Conservation (phyloP, 2,329 filamentous ascomycete species). For the Diaporthe nobilis region DNA sequence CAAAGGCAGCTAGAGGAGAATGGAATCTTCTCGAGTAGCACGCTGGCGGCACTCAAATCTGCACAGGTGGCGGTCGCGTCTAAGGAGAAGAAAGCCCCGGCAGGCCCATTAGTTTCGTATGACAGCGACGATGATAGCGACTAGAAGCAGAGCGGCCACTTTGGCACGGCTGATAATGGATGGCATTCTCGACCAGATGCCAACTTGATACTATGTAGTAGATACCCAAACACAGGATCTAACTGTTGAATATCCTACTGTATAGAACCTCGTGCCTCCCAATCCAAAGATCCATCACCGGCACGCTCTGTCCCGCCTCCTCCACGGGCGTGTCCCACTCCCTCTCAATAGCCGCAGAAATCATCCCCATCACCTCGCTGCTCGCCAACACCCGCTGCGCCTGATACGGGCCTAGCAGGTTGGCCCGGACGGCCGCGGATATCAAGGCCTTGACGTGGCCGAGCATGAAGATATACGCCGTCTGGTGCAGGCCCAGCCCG, state of each 20-base stretch:
- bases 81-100: constrained; percentile 66
- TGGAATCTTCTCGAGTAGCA: constrained; percentile 86
- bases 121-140: constrained; percentile 78
- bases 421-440: constrained; percentile 82
- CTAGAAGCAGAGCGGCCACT: neutral
- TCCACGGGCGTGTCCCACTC: constrained; percentile 73
- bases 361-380: constrained; percentile 67
- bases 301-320: constrained; percentile 81
- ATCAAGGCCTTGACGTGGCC: constrained; percentile 83
- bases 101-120: constrained; percentile 87
- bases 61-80: constrained; percentile 68
- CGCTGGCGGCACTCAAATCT: constrained; percentile 81
- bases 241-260: constrained; percentile 90
- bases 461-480: constrained; percentile 82
- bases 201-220: constrained; percentile 16
- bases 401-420: constrained; percentile 85
- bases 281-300: constrained; percentile 86
- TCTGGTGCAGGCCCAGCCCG: constrained; percentile 71
- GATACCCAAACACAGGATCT: constrained; percentile 41
- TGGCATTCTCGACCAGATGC: neutral
- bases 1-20: constrained; percentile 56
- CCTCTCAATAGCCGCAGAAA: constrained; percentile 70
- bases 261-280: constrained; percentile 87
- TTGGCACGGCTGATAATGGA: neutral
- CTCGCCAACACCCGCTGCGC: constrained; percentile 81